Base-by-base conservation (phyloP, 352 stramenopile species). In the Halophytophthora batemanensis region DNA sequence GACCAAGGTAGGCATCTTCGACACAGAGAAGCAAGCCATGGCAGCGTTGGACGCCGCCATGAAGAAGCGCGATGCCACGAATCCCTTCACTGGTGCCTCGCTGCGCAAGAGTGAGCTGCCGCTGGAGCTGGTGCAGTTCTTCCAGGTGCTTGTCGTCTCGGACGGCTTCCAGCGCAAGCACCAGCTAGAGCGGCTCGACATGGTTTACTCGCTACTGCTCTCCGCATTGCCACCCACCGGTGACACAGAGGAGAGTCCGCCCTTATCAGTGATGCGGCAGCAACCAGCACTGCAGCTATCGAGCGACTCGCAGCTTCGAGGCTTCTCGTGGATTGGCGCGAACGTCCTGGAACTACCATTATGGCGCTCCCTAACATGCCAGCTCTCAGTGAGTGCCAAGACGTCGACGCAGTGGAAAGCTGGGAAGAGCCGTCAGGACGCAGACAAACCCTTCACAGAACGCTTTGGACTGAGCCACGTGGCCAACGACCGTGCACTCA, bases 391-490 rank as follows among this genome's bases (percentile, higher is more conserved):
- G 19, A 46, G 55, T 25, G 72, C 71, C 6, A 82, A 80, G 64
- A 84, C 71, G 0, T 45, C 62, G 14, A 23, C 50, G 4, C 79
- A 90, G 21, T 86, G 72, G 74, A 59, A 29, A 42, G 35, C 42
- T 38, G 53, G 48, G 8, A 47, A 39, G 22, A 67, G 59, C 28
- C 37, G 15, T 40, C 37, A 62, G 45, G 36, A 37, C 21, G 45
- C 66, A 4, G 57, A 69, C 23, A n/a, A 55, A 7, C 58, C 59
- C 0, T 67, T 79, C 47, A 87, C 75, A 1, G 68, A 87, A 40
- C 71, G 78, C 2, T 84, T 82, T 35, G 77, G 72, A 1, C 29
- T 62, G 19, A 85, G 72, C 23, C 77, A 86, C 29, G 48, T 85
- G 18, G 53, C 64, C 11, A 82, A 82, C 46, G 64, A 86, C 34